Base-by-base conservation (phyloP, 2,329 filamentous ascomycete species). In the Cordyceps javanica region DNA sequence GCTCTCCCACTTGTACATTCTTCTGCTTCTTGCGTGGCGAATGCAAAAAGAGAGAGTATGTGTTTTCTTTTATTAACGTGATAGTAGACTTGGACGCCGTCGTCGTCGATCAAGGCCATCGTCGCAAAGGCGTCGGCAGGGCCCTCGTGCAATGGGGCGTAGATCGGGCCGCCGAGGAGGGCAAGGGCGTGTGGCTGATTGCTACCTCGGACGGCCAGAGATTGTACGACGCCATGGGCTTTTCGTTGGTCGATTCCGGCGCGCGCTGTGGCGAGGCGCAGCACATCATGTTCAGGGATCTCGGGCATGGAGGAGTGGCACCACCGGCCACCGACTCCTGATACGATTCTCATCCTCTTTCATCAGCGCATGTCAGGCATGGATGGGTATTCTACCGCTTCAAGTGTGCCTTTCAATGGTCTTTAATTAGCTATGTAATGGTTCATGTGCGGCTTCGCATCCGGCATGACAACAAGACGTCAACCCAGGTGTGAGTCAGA, bases 101-200 rank as follows among this genome's bases (percentile, higher is more conserved):
- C 59, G 48, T 60, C 42, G 57, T 62, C 61, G 45, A 50, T 57
- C 38, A 49, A 38, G 45, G n/a, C 34, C 55, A 53, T 41, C 58
- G 59, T 41, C 39, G 49, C 38, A 58, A 46, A 25, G 55, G 53
- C 32, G 32, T 56, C 34, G 53, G 53, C 53, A 46, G 23, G 36
- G 44, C 32, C 9, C 53, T 56, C 14, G 42, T 48, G 19, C 53
- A 56, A 49, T 56, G 53, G 53, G 53, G 53, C 34, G 30, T 56
- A 5, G 53, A 56, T 25, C 23, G 41, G 34, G 53, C 53, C 16
- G n/a, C 19, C 34, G 26, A 8, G 3, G 39, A 42, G 10, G 30
- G 21, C 19, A 36, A 23, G 28, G 19, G 14, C 2, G 10, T 10
- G 14, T 56, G 53, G 53, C 53, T 56, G 19, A 49, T 56, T n/a